Evolutionary conservation across 2,329 filamentous ascomycete species (phyloP).

Genomic region (Epicoccum nigrum): DNA sequence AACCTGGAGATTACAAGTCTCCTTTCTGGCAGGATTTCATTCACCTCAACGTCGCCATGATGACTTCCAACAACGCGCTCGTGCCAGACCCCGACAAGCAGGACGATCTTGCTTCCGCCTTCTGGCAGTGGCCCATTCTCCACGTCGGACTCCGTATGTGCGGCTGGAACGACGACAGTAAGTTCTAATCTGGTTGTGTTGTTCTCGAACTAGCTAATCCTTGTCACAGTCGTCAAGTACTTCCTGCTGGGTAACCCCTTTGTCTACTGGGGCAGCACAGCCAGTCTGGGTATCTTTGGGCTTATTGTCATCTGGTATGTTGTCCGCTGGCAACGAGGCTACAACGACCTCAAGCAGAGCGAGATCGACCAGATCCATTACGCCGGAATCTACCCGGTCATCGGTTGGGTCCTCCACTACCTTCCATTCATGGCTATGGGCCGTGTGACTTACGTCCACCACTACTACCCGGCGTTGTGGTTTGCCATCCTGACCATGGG

Average conservation of each 20-base stretch:
- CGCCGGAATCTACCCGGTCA: slow-evolving; percentile 84
- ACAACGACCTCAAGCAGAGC: slow-evolving; percentile 74
- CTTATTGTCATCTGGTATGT: slow-evolving; percentile 82
- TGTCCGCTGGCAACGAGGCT: slow-evolving; percentile 95
- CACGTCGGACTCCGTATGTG: slow-evolving; percentile 98
- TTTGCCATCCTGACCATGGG: slow-evolving; percentile 91
- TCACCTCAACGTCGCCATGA: slow-evolving; percentile 98
- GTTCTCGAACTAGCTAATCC: slow-evolving; percentile 20
- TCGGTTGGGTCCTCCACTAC: slow-evolving; percentile 97
- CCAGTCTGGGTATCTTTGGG: slow-evolving; percentile 74
- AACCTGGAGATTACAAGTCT: slow-evolving; percentile 92
- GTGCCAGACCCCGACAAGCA: slow-evolving; percentile 99
- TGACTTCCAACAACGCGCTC: slow-evolving; percentile 99
- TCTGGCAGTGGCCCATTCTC: slow-evolving; percentile 98
- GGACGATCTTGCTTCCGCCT: slow-evolving; percentile 93
- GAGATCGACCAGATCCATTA: slow-evolving; percentile 97
- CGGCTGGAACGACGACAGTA: slow-evolving; percentile 87
- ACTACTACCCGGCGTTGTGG: slow-evolving; percentile 98
- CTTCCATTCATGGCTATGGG: slow-evolving; percentile 97
- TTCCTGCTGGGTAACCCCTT: slow-evolving; percentile 96
- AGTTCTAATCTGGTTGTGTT: slow-evolving; percentile 15
- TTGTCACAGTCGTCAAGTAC: slow-evolving; percentile 76
- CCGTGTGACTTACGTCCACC: slow-evolving; percentile 97
- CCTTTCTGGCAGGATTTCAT: slow-evolving; percentile 98
- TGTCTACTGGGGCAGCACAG: slow-evolving; percentile 93